These are phyloP conservation scores for Verticillium tricorpus DNA, from an alignment of 2,329 filamentous ascomycete genomes.

Conservation along the genomic window DNA sequence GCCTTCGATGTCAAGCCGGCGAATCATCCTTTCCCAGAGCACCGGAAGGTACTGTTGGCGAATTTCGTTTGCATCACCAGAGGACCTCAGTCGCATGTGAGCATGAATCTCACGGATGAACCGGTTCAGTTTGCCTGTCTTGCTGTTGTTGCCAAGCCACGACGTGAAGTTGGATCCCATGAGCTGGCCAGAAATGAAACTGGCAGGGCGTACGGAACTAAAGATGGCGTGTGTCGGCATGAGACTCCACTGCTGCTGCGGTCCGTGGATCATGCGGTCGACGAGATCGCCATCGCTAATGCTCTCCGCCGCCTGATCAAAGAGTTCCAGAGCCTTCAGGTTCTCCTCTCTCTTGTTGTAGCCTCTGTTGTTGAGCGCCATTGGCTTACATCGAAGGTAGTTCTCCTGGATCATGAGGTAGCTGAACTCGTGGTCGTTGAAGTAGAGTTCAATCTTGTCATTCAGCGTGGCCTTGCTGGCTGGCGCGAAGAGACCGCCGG, in stretches of 20 bases:
- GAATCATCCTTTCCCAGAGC: constrained; percentile 77
- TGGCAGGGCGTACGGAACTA: constrained; percentile 88
- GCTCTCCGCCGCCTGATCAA: constrained; percentile 84
- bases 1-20: constrained; percentile 70
- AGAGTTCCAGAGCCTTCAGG: constrained; percentile 79
- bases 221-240: constrained; percentile 97
- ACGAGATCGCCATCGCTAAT: constrained; percentile 97
- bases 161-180: constrained; percentile 73
- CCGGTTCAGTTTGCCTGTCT: constrained; percentile 70
- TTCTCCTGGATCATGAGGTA: constrained; percentile 98
- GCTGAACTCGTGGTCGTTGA: constrained; percentile 98
- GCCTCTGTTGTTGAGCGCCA: constrained; percentile 49
- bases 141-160: constrained; percentile 96
- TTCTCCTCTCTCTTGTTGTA: constrained; percentile 65
- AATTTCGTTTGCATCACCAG: constrained; percentile 88
- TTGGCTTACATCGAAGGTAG: constrained; percentile 80
- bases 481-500: constrained; percentile 77
- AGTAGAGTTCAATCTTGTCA: constrained; percentile 97
- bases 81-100: constrained; percentile 89
- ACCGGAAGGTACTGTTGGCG: constrained; percentile 91
- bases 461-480: constrained; percentile 85
- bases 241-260: constrained; percentile 95
- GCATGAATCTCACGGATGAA: constrained; percentile 91
- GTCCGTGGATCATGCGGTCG: constrained; percentile 96
- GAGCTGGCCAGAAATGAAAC: constrained; percentile 77